Conservation (phyloP, 495 filamentous ascomycete species). For the Neurospora discreta region DNA sequence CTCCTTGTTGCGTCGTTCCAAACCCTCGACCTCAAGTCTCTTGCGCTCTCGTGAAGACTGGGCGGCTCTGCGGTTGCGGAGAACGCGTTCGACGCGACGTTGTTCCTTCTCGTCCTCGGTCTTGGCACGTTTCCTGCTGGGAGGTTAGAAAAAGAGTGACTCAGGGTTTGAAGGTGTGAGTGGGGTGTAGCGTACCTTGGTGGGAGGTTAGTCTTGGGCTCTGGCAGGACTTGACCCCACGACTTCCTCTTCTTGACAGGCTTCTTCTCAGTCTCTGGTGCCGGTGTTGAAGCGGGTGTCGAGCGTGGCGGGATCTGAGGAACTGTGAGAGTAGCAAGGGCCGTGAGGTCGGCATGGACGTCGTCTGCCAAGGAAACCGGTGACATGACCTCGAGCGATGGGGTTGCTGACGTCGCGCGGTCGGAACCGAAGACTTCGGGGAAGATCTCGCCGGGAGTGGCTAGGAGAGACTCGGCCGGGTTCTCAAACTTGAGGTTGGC, state of each 20-base stretch:
- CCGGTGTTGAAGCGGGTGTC: conserved; percentile 11
- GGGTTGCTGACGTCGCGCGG: conserved; percentile 14
- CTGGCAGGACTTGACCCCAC: conserved; percentile 94
- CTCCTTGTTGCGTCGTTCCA: conserved; percentile 66
- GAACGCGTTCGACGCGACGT: conserved; percentile 90
- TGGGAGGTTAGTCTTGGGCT: conserved; percentile 92
- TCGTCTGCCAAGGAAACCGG: conserved; percentile 29
- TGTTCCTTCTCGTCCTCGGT: conserved; percentile 99
- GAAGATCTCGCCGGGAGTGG: conserved; percentile 39
- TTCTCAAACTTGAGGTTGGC: conserved; percentile 35
- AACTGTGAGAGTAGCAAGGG: conserved; percentile 10
- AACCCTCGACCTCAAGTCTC: conserved; percentile 80
- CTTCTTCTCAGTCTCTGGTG: conserved; percentile 50
- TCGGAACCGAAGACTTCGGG: conserved; percentile 36
- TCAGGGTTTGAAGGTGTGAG: background rate
- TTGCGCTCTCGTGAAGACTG: conserved; percentile 95
- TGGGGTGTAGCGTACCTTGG: conserved; percentile 57
- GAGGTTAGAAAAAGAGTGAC: conserved; percentile 5
- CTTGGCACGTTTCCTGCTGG: conserved; percentile 82
- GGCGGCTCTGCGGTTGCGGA: conserved; percentile 88
- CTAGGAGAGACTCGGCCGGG: conserved; percentile 43
- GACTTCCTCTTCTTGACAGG: conserved; percentile 93
- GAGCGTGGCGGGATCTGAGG: conserved; percentile 3
- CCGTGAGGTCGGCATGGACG: conserved; percentile 9
- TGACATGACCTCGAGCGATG: conserved; percentile 36